These are phyloP conservation scores for Halophytophthora batemanensis DNA, from an alignment of 352 stramenopile genomes.

Conservation along the genomic window DNA sequence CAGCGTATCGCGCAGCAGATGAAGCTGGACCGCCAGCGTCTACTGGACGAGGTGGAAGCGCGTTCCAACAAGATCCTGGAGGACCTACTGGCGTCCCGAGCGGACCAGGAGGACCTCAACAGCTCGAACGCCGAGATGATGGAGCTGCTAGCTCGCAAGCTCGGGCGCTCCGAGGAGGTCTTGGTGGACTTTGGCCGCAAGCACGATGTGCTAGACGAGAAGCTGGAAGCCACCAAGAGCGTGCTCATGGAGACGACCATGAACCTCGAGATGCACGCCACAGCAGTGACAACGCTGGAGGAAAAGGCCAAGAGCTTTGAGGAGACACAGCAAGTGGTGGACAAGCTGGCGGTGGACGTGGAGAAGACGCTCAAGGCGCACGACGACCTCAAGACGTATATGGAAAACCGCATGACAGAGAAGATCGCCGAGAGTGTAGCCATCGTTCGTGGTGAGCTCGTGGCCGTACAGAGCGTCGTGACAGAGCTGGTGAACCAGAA, in stretches of 20 bases:
- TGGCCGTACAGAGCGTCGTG: slow-evolving; percentile 43
- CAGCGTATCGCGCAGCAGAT: slow-evolving; percentile 75
- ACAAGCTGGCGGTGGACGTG: slow-evolving; percentile 37
- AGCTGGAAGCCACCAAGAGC: slow-evolving; percentile 35
- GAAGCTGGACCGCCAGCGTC: slow-evolving; percentile 52
- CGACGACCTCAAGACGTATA: slow-evolving; percentile 43
- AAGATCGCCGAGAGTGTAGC: slow-evolving; percentile 57
- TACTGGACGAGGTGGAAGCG: slow-evolving; percentile 58
- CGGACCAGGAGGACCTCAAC: slow-evolving; percentile 85
- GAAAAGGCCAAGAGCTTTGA: slow-evolving; percentile 58
- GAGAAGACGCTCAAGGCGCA: slow-evolving; percentile 33
- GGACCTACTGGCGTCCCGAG: slow-evolving; percentile 48
- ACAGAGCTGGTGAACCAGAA: slow-evolving; percentile 58
- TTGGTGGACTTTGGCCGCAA: slow-evolving; percentile 53
- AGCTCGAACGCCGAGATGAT: slow-evolving; percentile 67
- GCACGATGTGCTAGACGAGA: slow-evolving; percentile 34
- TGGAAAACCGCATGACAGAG: slow-evolving; percentile 46
- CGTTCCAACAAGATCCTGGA: slow-evolving; percentile 68
- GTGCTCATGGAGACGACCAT: slow-evolving; percentile 55
- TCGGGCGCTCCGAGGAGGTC: slow-evolving; percentile 50
- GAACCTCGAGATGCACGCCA: slow-evolving; percentile 42
- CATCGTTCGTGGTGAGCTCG: slow-evolving; percentile 45
- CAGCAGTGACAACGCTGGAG: slow-evolving; percentile 37
- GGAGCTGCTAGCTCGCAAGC: slow-evolving; percentile 49
- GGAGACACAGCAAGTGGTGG: slow-evolving; percentile 48